Conservation (phyloP, 139 green algal species). For the Pseudopediastrum boryanum region DNA sequence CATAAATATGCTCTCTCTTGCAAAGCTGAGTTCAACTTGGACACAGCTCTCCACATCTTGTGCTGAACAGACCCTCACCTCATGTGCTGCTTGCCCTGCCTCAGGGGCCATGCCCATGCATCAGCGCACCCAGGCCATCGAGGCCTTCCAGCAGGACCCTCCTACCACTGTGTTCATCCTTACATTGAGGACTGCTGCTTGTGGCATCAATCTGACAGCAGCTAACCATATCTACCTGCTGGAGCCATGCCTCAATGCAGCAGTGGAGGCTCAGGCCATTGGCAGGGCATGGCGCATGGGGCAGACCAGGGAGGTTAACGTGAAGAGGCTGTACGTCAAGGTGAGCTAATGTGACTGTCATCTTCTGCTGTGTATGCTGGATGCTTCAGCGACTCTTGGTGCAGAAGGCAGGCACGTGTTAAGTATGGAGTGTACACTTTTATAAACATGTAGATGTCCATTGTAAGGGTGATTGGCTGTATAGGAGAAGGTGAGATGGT, state of each 20-base stretch:
- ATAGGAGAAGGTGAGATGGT: too few species aligned
- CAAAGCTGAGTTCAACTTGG: too few species aligned
- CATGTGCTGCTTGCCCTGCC: background rate
- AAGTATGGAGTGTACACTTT: too few species aligned
- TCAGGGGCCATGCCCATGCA: conserved; percentile 69
- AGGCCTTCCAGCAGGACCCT: conserved; percentile 72
- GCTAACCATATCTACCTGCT: conserved; percentile 68
- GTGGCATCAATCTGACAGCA: conserved; percentile 59
- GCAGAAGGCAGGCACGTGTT: background rate
- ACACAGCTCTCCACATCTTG: too few species aligned
- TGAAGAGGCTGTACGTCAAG: conserved; percentile 69
- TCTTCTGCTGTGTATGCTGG: background rate
- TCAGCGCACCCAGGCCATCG: conserved; percentile 54
- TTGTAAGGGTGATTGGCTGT: too few species aligned
- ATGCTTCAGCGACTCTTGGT: background rate
- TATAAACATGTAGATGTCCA: too few species aligned
- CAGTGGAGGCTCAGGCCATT: conserved; percentile 71
- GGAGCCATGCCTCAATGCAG: conserved; percentile 78
- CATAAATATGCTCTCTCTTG: too few species aligned
- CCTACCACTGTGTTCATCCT: conserved; percentile 78
- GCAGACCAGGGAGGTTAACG: conserved; percentile 61
- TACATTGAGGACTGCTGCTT: conserved; percentile 39
- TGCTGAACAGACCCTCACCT: too few species aligned
- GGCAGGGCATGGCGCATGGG: conserved; percentile 80
- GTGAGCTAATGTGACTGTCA: background rate